Base-by-base conservation (phyloP, 2,329 filamentous ascomycete species). In the Claviceps fusiformis region DNA sequence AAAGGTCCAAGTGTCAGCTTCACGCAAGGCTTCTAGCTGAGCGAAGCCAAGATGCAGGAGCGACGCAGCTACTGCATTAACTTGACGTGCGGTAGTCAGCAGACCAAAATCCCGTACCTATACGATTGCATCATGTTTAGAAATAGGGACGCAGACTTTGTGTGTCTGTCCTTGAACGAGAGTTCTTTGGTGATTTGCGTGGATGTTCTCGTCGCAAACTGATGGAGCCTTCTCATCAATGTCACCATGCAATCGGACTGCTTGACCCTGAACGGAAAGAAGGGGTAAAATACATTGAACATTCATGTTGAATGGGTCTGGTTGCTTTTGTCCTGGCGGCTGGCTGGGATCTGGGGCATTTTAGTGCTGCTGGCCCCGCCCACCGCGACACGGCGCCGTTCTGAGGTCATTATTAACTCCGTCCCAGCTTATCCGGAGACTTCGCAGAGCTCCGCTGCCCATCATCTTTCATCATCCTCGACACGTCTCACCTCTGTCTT, bases 361-460 rank as follows among this genome's bases (percentile, higher is more conserved):
- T 52, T 52, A 41, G 29, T 48, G 52, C 33, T 46, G 39, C 31
- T 31, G 50, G 50, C 35, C 13, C 44, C 19, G 43, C 39, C 43
- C 35, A 31, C 46, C 24, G 46, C 50, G 45, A 49, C 50, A 24
- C 37, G 27, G 27, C 50, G 29, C 51, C 50, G 45, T 50, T 53
- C 54, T 50, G 54, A 53, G 54, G 58, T 54, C 58, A 59, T 59
- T 55, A 56, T 46, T 59, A 56, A 56, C 50, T 53, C 58, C 54
- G 37, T 56, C 54, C 55, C 59, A 59, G 57, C 57, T 56, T 55
- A 55, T 59, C 55, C 54, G 57, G n/a, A 17, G 39, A 41, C 29
- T 35, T 35, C 31, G n/a, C 33, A 19, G 31, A 45, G 49, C 29
- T 51, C 45, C 53, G 50, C 39, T n/a, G 33, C 56, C 51, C 54